Conservation (phyloP, 73 alveolate species). For the Tetrahymena thermophila region DNA sequence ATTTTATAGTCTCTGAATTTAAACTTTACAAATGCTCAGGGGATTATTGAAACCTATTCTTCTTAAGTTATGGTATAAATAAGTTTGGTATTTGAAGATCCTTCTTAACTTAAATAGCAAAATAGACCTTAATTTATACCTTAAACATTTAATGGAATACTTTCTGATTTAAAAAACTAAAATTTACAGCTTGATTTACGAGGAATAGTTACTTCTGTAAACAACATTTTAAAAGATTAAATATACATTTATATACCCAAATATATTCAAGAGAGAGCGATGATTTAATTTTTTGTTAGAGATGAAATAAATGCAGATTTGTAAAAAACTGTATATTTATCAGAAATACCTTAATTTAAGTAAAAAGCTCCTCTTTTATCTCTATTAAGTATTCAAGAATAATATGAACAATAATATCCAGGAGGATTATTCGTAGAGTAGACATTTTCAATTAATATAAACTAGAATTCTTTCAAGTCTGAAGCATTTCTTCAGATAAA, state of each 20-base stretch:
- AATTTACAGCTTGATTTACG: background rate
- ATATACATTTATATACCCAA: background rate
- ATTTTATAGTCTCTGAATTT: background rate
- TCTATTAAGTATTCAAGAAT: background rate
- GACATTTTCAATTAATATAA: background rate
- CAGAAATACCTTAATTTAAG: background rate
- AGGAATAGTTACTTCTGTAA: background rate
- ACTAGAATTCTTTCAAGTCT: background rate
- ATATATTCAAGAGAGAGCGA: background rate
- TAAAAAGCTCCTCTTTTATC: background rate
- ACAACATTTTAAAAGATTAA: background rate
- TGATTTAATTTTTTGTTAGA: background rate
- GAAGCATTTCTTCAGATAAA: background rate
- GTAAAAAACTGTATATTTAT: background rate
- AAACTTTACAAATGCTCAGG: background rate
- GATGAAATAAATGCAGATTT: background rate
- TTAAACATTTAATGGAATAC: background rate
- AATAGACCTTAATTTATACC: background rate
- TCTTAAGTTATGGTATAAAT: background rate
- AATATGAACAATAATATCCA: background rate
- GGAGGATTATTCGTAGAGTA: background rate
- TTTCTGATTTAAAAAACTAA: background rate
- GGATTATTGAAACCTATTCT: background rate
- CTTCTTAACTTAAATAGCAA: background rate
- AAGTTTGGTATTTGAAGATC: background rate